Percentiles rank a stretch among this genome's conserved stretches.
Evolutionary conservation across 2,329 filamentous ascomycete genomes (phyloP).

Genomic region (Furcasterigmium sp.): DNA sequence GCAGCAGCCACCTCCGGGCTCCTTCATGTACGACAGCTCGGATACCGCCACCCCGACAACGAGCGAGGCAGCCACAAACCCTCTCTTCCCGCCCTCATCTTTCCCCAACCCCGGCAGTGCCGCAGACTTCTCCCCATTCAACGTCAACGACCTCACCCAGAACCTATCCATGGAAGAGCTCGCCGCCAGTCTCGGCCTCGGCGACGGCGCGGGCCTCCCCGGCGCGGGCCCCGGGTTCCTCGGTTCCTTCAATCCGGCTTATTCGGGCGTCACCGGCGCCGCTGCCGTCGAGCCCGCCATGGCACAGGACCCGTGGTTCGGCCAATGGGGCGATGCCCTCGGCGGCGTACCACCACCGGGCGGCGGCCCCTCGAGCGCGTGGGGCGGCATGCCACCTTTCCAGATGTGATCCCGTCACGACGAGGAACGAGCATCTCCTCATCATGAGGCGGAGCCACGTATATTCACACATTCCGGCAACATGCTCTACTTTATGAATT

Average conservation of each 20-base stretch:
- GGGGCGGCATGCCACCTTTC: background rate
- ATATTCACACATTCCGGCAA: no score
- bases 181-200: conserved; percentile 8
- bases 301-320: conserved; percentile 33
- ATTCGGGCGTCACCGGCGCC: background rate
- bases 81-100: conserved; percentile 2
- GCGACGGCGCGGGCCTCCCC: background rate
- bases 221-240: conserved; percentile 8
- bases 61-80: conserved; percentile 1
- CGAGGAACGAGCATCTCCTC: no score
- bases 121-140: background rate
- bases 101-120: conserved; percentile 1
- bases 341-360: conserved; percentile 21
- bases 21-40: conserved; percentile 30
- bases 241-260: background rate
- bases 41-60: conserved; percentile 8
- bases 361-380: background rate
- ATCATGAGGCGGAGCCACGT: no score
- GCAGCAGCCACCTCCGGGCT: conserved; percentile 20
- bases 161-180: conserved; percentile 10
- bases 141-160: background rate
- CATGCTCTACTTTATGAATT: no score
- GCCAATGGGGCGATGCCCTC: conserved; percentile 29
- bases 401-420: no score
- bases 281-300: conserved; percentile 17